phyloP scores from a whole-genome alignment of 805 yeast genomes.

The Nakazawaea pomicola region DNA sequence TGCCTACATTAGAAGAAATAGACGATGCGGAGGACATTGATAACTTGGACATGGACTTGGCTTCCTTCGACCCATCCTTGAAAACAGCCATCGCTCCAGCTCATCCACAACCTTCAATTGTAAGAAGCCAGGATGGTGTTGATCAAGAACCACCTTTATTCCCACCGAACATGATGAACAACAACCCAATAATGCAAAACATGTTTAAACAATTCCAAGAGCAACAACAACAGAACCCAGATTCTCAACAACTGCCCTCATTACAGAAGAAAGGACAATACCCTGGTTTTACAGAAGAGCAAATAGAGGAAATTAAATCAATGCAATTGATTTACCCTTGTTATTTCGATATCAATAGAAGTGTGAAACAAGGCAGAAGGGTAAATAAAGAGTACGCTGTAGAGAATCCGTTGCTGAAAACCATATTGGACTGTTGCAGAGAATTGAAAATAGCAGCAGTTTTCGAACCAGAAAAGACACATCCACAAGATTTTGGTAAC shows the following conservation, averaged over 20 bases:
- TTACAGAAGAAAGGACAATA: constrained; percentile 13
- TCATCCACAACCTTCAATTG: constrained; percentile 52
- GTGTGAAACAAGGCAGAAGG: constrained; percentile 80
- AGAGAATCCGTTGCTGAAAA: constrained; percentile 81
- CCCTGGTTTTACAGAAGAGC: constrained; percentile 42
- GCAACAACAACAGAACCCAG: constrained; percentile 6
- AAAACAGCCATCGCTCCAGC: constrained; percentile 68
- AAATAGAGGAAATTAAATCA: constrained; percentile 56
- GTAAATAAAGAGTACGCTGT: constrained; percentile 67
- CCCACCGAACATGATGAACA: constrained; percentile 17
- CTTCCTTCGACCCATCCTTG: constrained; percentile 76
- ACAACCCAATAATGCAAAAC: constrained; percentile 12
- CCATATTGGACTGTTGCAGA: constrained; percentile 67
- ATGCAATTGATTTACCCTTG: constrained; percentile 86
- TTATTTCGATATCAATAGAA: constrained; percentile 77
- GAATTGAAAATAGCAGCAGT: constrained; percentile 29
- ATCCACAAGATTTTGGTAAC: constrained; percentile 96
- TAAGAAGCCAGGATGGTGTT: constrained; percentile 54
- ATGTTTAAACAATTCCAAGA: constrained; percentile 21
- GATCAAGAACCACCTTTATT: constrained; percentile 22
- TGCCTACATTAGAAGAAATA: constrained; percentile 73
- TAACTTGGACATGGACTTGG: constrained; percentile 88
- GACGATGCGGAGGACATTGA: constrained; percentile 81
- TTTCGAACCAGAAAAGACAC: constrained; percentile 77
- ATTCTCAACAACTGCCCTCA: constrained; percentile 10